Conservation (phyloP, 75 land plant genomes). For the Picea sitchensis region DNA sequence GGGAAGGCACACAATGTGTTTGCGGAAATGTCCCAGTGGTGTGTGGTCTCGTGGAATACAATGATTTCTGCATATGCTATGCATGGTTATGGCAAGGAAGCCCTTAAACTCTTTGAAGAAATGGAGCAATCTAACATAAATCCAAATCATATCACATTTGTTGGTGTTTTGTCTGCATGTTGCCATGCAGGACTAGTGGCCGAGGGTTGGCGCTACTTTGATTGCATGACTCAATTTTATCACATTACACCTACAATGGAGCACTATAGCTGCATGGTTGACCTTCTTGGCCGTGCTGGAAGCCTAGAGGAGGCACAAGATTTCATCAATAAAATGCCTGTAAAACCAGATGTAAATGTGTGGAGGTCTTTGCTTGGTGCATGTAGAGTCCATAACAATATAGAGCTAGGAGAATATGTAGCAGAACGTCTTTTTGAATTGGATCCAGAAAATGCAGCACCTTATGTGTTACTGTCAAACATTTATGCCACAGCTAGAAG, state of each 20-base stretch:
- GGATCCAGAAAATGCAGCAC: conserved; percentile 3
- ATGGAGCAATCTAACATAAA: neutral
- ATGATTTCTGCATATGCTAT: conserved; percentile 13
- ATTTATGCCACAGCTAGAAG: neutral
- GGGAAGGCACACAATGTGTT: conserved; percentile 7
- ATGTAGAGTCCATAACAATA: neutral
- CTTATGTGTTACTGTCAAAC: neutral
- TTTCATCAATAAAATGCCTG: neutral
- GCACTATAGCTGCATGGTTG: conserved; percentile 7
- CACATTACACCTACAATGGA: neutral
- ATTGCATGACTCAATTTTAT: conserved; percentile 1
- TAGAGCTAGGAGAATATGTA: neutral
- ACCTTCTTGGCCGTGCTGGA: conserved; percentile 11
- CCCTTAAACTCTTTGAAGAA: neutral
- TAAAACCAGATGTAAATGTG: neutral
- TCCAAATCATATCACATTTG: neutral
- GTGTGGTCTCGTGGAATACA: conserved; percentile 18
- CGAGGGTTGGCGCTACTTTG: neutral
- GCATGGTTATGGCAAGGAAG: conserved; percentile 1
- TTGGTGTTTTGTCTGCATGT: neutral
- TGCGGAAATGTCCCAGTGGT: conserved; percentile 17
- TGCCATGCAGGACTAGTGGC: neutral
- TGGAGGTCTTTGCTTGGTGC: conserved; percentile 10
- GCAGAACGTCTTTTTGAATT: neutral
- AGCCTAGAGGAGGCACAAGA: conserved; percentile 10